Conservation (phyloP, 2,329 filamentous ascomycete genomes). For the Neophaeococcomyces aloes region DNA sequence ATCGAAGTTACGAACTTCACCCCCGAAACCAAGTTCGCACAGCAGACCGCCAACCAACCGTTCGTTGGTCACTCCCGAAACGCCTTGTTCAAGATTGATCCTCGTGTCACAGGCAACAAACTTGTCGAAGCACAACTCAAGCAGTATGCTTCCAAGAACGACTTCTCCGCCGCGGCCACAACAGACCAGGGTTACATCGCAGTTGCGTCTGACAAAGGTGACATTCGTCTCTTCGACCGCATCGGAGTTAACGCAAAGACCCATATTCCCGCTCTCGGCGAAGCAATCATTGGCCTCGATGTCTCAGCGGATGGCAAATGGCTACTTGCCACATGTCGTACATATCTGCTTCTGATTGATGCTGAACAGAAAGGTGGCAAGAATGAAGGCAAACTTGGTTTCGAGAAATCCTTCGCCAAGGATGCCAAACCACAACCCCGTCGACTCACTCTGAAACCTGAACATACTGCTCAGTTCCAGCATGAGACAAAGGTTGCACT, state of each 20-base stretch:
- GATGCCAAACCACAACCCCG: conserved; percentile 89
- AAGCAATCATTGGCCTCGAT: conserved; percentile 88
- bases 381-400: conserved; percentile 95
- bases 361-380: conserved; percentile 83
- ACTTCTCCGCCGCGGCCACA: conserved; percentile 87
- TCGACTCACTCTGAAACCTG: conserved; percentile 75
- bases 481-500: conserved; percentile 85
- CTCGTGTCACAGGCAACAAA: conserved; percentile 79
- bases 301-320: conserved; percentile 92
- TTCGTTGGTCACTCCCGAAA: conserved; percentile 91
- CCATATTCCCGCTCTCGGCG: conserved; percentile 86
- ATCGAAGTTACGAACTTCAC: conserved; percentile 87
- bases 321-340: conserved; percentile 87
- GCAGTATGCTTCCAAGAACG: conserved; percentile 93
- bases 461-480: conserved; percentile 93
- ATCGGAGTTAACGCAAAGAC: conserved; percentile 97
- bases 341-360: conserved; percentile 89
- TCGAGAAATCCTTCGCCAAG: conserved; percentile 85
- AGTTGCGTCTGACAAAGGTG: conserved; percentile 94
- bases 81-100: conserved; percentile 86
- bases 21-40: conserved; percentile 92
- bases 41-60: conserved; percentile 91
- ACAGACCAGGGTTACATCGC: conserved; percentile 96
- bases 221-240: conserved; percentile 91
- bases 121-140: conserved; percentile 87